Evolutionary conservation across 129 eudicot species (phyloP).

Genomic region (Tanacetum coccineum): DNA sequence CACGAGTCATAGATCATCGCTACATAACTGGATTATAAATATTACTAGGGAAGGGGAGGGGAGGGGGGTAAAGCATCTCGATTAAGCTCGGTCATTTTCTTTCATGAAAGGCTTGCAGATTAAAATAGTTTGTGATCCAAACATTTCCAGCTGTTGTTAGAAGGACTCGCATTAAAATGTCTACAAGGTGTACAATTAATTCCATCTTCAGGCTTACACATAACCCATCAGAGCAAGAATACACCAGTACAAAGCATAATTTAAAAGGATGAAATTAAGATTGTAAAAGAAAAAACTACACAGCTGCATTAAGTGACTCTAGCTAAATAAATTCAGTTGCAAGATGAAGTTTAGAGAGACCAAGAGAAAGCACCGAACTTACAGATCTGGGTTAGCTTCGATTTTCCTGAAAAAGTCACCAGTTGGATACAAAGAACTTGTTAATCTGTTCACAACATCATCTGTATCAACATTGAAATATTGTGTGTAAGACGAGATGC

Average conservation of each 20-base stretch:
- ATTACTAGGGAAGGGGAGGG: background rate
- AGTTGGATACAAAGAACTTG: conserved; percentile 80
- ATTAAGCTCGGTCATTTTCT: background rate
- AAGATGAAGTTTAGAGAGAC: conserved; percentile 11
- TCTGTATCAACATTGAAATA: conserved; percentile 96
- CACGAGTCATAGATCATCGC: no score
- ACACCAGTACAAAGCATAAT: background rate
- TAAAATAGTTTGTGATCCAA: background rate
- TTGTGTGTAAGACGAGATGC: conserved; percentile 83
- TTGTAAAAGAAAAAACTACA: conserved; percentile 1
- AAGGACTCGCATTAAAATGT: background rate
- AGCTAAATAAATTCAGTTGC: background rate
- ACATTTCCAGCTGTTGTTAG: background rate
- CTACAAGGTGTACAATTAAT: background rate
- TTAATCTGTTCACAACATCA: conserved; percentile 76
- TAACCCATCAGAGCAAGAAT: background rate
- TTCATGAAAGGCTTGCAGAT: background rate
- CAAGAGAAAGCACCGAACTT: conserved; percentile 29
- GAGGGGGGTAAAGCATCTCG: background rate
- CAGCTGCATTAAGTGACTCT: background rate
- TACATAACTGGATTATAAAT: background rate
- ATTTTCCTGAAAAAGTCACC: conserved; percentile 96
- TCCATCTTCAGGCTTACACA: background rate
- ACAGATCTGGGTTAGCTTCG: conserved; percentile 98
- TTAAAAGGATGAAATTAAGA: background rate